Evolutionary conservation across 2,329 filamentous ascomycete genomes (phyloP), one percentile per base, ranked within the genome.

Genomic region (Colletotrichum eremochloae): DNA sequence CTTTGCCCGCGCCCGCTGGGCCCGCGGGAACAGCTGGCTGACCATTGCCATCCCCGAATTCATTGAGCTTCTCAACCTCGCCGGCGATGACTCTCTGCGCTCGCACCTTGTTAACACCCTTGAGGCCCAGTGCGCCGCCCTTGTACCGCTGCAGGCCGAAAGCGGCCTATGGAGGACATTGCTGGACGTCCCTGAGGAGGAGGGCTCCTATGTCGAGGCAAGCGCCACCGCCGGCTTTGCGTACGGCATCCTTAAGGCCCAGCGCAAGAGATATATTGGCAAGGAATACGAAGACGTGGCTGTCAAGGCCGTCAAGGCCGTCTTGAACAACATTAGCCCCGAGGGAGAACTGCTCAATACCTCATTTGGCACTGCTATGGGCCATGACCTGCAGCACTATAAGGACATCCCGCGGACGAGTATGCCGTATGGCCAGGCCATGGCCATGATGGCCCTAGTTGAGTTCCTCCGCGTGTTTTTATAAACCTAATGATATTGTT

Each of bases 11-110:
- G 89, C 88, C 0, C 79, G 86, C 11, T 91, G 89, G 89, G 89
- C 87, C 1, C 81, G 89, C 36, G 88, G 89, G 24, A 94, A 94
- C 78, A 87, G 86, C 73, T 96, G 93, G 93, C 79, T 96, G 58
- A 95, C 93, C 0, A 95, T 96, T 72, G 93, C 90, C n/a, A 93
- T 95, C 65, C 93, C 93, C 0, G 93, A 96, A 77, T 93, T 95
- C 75, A 86, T 96, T 68, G 93, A 95, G 79, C 80, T 96, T 63
- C 82, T 95, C 50, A 87, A 91, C 50, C 82, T 94, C 36, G 82
- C 86, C 2, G 79, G 84, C 3, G 89, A 92, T 71, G 92, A 94
- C 75, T 87, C 91, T 0, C 84, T 94, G 36, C 86, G 90, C 14
- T 77, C 83, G 0, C 84, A 90, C 72, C 84, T 94, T 29, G 80